Evolutionary conservation across 2,329 filamentous ascomycete species (phyloP).

Genomic region (Coniochaeta prunicola): DNA sequence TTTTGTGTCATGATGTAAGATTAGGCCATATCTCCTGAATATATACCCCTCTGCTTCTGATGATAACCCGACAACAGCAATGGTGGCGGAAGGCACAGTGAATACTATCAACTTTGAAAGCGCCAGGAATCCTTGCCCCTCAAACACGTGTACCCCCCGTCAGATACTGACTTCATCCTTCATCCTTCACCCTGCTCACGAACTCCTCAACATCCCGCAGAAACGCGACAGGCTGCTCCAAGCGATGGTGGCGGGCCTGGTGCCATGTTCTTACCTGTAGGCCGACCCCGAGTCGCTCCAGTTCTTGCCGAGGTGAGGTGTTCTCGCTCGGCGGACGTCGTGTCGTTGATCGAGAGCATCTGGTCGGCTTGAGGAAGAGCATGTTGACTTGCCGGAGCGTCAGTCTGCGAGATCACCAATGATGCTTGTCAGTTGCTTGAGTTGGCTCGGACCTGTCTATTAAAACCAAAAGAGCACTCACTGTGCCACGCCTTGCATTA

Average conservation of each 20-base stretch:
- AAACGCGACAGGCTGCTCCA: slow-evolving; percentile 33
- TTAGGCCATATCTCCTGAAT: no score
- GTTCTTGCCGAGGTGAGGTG: slow-evolving; percentile 26
- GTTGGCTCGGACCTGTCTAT: slow-evolving; percentile 21
- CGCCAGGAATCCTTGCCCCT: no score
- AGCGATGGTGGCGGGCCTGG: slow-evolving; percentile 48
- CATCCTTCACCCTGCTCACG: slow-evolving; percentile 11
- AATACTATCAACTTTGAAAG: no score
- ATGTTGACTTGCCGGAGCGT: slow-evolving; percentile 21
- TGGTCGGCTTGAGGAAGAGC: background rate
- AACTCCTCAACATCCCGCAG: slow-evolving; percentile 35
- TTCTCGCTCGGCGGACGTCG: slow-evolving; percentile 22
- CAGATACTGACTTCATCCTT: no score
- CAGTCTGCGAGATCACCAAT: background rate
- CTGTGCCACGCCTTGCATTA: slow-evolving; percentile 38
- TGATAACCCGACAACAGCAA: no score
- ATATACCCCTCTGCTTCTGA: no score
- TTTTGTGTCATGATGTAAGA: no score
- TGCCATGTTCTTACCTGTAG: slow-evolving; percentile 46
- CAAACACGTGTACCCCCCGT: no score
- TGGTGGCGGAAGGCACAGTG: no score
- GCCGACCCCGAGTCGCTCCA: slow-evolving; percentile 35
- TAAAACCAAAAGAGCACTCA: slow-evolving; percentile 6
- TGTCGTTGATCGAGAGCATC: background rate
- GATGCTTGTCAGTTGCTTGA: slow-evolving; percentile 4